phyloP scores from a whole-genome alignment of 1,139 yeast species.

The Suhomyces bribrorum region DNA sequence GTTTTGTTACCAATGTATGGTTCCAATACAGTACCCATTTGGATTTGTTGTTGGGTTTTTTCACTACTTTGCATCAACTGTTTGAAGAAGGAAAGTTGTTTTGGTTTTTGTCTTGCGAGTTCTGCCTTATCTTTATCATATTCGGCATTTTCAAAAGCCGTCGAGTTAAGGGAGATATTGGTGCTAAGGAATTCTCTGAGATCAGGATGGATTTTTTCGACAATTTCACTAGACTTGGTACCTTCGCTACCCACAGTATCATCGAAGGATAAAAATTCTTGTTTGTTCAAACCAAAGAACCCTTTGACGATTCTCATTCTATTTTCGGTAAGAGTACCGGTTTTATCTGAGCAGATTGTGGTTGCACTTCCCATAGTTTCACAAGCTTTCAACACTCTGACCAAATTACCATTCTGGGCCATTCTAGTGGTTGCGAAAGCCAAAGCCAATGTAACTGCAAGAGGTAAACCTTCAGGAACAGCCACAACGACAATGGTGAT shows the following conservation, averaged over 20 bases:
- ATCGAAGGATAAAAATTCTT: conserved; percentile 37
- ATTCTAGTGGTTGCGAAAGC: conserved; percentile 98
- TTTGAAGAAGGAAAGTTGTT: conserved; percentile 24
- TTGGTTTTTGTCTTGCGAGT: conserved; percentile 32
- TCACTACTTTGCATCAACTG: conserved; percentile 14
- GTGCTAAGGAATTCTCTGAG: conserved; percentile 46
- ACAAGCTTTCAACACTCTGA: conserved; percentile 90
- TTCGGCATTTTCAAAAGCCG: conserved; percentile 76
- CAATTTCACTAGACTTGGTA: conserved; percentile 34
- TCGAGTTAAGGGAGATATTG: conserved; percentile 76
- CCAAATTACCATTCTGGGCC: conserved; percentile 95
- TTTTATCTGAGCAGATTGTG: conserved; percentile 93
- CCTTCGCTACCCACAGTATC: conserved; percentile 35
- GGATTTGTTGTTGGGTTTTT: conserved; percentile 20
- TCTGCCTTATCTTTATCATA: conserved; percentile 40
- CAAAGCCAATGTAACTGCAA: conserved; percentile 92
- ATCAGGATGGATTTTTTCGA: conserved; percentile 30
- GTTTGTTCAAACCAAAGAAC: conserved; percentile 48
- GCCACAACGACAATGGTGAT: conserved; percentile 95
- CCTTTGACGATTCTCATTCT: conserved; percentile 87
- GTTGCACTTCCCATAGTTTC: conserved; percentile 99
- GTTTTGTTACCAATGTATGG: conserved; percentile 90
- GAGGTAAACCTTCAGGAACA: conserved; percentile 96
- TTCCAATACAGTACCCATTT: conserved; percentile 40
- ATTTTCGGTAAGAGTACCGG: conserved; percentile 94